Percentiles rank a stretch among this genome's conserved stretches.
These are phyloP conservation scores for Mucor plumbeus DNA, from an alignment of 371 early-diverging fungal species.

Conservation along the genomic window DNA sequence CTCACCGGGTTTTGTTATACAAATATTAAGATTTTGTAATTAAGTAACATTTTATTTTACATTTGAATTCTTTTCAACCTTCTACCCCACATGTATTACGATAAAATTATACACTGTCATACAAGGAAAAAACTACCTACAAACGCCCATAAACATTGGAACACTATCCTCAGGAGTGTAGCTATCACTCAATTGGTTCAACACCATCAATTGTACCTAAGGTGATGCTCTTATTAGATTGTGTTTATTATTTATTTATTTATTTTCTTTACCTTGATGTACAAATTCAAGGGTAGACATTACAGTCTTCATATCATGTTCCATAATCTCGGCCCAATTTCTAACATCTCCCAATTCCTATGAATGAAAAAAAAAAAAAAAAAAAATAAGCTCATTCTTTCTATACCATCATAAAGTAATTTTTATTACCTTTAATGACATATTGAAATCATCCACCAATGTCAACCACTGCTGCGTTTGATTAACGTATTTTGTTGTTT, in stretches of 20 bases:
- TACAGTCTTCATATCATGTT: slow-evolving; percentile 37
- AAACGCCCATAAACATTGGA: slow-evolving; percentile 1
- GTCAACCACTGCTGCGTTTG: slow-evolving; percentile 71
- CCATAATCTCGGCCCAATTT: slow-evolving; percentile 76
- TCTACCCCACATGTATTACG: slow-evolving; percentile 26
- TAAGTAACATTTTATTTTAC: slow-evolving; percentile 7
- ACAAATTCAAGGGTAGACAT: slow-evolving; percentile 41
- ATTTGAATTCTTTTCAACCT: background rate
- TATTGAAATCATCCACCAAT: slow-evolving; percentile 64
- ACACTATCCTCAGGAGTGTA: slow-evolving; percentile 11
- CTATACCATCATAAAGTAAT: no score
- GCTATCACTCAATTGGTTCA: slow-evolving; percentile 12
- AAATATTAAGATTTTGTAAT: background rate
- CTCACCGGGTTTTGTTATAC: background rate
- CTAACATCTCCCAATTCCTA: slow-evolving; percentile 83
- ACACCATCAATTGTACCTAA: slow-evolving; percentile 22
- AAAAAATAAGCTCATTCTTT: background rate
- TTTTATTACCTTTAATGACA: slow-evolving; percentile 59
- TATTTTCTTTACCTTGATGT: slow-evolving; percentile 29
- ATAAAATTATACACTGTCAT: background rate
- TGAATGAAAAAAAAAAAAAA: background rate
- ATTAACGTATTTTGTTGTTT: slow-evolving; percentile 53
- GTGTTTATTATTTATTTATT: background rate
- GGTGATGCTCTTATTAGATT: slow-evolving; percentile 1
- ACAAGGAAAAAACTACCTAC: slow-evolving; percentile 11